phyloP scores from a whole-genome alignment of 169 alveolate genomes.

The Cryptosporidium ubiquitum region DNA sequence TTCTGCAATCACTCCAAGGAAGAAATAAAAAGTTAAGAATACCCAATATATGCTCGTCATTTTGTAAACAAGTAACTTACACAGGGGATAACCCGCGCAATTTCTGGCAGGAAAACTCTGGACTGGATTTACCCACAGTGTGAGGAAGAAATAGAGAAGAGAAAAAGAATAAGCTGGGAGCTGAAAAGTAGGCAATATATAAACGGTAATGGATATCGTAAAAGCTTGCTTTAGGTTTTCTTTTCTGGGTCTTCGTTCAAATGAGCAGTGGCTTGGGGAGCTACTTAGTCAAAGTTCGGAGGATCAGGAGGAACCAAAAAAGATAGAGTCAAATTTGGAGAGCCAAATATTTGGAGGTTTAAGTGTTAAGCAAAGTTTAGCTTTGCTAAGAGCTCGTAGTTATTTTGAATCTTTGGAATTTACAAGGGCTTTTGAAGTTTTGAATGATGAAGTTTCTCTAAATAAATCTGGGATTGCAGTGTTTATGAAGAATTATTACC shows the following conservation, averaged over 20 bases:
- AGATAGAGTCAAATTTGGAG: background rate
- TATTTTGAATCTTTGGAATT: conserved; percentile 55
- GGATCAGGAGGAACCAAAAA: conserved; percentile 1
- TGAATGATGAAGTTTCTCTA: background rate
- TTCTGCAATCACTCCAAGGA: conserved; percentile 1
- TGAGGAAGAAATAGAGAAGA: conserved; percentile 6
- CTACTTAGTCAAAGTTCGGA: conserved; percentile 1
- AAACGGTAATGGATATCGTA: conserved; percentile 30
- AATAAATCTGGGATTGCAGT: background rate
- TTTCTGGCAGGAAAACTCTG: background rate
- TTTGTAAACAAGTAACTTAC: conserved; percentile 8
- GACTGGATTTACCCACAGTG: conserved; percentile 15
- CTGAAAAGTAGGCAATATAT: background rate
- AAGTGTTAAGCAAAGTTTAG: conserved; percentile 8
- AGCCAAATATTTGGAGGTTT: background rate
- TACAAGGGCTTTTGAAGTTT: conserved; percentile 28
- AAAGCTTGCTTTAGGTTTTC: conserved; percentile 28
- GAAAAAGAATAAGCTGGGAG: background rate
- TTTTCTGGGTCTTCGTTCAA: conserved; percentile 51
- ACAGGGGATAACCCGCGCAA: conserved; percentile 1
- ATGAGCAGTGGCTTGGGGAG: conserved; percentile 53
- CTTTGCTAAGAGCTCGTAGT: conserved; percentile 18
- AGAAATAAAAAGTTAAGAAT: background rate
- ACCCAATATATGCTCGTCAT: conserved; percentile 7
- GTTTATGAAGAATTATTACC: conserved; percentile 34